Evolutionary conservation across 441 rosid genomes (phyloP).

Genomic region (Rhodomyrtus psidioides): DNA sequence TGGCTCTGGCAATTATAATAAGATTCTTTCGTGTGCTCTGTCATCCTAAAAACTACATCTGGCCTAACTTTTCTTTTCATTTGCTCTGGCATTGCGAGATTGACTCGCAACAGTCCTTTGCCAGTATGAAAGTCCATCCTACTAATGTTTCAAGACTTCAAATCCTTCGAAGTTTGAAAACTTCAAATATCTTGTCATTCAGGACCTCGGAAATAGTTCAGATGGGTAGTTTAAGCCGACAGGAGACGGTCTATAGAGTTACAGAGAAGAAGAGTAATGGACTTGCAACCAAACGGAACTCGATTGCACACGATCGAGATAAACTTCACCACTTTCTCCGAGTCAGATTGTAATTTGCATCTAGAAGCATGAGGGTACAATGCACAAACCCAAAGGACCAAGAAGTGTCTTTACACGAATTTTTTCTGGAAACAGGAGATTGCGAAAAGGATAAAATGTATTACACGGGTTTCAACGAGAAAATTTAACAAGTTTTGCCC

Average conservation of each 20-base stretch:
- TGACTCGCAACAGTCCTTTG: background rate
- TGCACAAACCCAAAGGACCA: background rate
- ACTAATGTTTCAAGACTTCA: background rate
- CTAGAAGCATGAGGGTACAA: background rate
- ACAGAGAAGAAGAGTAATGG: no score
- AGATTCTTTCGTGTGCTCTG: no score
- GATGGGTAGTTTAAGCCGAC: background rate
- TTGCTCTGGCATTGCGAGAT: background rate
- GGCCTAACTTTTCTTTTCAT: background rate
- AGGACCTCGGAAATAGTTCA: background rate
- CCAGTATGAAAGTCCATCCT: background rate
- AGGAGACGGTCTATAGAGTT: background rate
- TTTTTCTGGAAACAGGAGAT: background rate
- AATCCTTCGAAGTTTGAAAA: background rate
- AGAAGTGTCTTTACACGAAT: background rate
- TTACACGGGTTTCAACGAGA: no score
- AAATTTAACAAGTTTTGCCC: no score
- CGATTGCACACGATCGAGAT: no score
- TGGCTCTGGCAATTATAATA: background rate
- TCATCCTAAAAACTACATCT: no score
- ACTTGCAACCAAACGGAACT: no score
- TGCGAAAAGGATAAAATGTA: background rate
- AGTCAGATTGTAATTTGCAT: no score
- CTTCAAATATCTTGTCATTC: background rate
- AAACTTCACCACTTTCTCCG: no score